Base-by-base conservation (phyloP, 2,329 filamentous ascomycete genomes). In the Colletotrichum simmondsii region DNA sequence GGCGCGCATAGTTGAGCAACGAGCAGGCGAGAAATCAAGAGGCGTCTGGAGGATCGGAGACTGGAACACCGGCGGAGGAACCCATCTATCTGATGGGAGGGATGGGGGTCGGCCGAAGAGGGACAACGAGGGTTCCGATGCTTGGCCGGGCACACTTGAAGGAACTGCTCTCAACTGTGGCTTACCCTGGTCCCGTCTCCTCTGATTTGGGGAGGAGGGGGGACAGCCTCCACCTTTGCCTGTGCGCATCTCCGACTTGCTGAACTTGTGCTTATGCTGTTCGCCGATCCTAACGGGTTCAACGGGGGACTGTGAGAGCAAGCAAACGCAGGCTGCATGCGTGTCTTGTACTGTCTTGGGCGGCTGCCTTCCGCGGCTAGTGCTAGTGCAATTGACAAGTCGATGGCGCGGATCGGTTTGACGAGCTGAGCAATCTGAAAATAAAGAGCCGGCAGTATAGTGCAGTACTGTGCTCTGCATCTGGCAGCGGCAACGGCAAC, bases 361-460 rank as follows among this genome's bases (percentile, higher is more conserved):
- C 70, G 70, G 70, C 60, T 72, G 58, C 58, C 70, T 72, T 72
- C 70, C 60, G 65, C 65, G 70, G 68, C 65, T 72, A 72, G 70
- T 49, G 60, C 60, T 68, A n/a, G 46, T 52, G 65, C 60, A 54
- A 70, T 52, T 64, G 59, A 69, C 59, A 32, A 63, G 53, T 57
- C 53, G 42, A 61, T 54, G 32, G 60, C 24, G 65, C 59, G 37
- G 35, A 59, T 59, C 24, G 37, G 49, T 35, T 68, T 68, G 49
- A 35, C 42, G 57, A 61, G 42, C 56, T 67, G 68, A 32, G 42
- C 28, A 67, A 10, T 28, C 68, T 60, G 68, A 52, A 67, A 57
- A 61, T 26, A 42, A 61, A 52, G 35, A 42, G 54, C 59, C 64
- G 58, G 58, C 14, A 53, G 52, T 58, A 65, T 28, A 49, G 37